Evolutionary conservation across 257 asterid genomes (phyloP), one percentile per base, ranked within the genome.

Genomic region (Craterostigma plantagineum): DNA sequence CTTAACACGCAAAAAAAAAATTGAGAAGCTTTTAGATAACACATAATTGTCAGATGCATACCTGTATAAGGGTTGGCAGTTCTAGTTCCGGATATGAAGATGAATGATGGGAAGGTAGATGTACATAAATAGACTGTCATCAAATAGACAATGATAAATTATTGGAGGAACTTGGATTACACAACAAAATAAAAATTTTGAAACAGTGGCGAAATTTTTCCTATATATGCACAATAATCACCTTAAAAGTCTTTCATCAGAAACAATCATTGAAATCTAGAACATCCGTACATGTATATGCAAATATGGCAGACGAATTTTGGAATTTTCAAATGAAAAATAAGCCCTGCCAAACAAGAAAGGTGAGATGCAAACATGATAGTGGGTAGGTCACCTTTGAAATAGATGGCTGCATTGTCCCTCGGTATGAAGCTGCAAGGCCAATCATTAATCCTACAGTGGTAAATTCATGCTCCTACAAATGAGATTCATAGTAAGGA

Each of bases 401-500:
- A 52, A 90, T 79, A 45, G 83, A 75, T n/a, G 98, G 95, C 51
- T 82, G 91, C 98, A 90, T 90, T 34, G 92, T 76, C 59, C 95
- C 98, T 65, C 82, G 70, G 61, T 82, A 65, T 44, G 98, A 90
- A 60, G 98, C 93, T 13, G 95, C 98, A 43, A 90, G 93, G 53
- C 98, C 98, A 51, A 90, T 72, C 98, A 90, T 82, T 63, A 90
- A 60, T 53, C 98, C 98, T 46, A 83, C 93, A 36, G 98, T 71
- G 18, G 95, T 90, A 60, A 77, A 72, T 61, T 90, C 98, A 72
- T 90, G 95, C 62, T 79, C 98, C 98, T 90, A 43, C 50, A 54
- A 62, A 34, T 38, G 39, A 57, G 42, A 8, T 10, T 23, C 30
- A 23, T 2, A 23, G 30, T 17, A 11, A 35, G 18, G 34, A 42